Base-by-base conservation (phyloP, 73 alveolate species). In the Paraurostyla sp. region DNA sequence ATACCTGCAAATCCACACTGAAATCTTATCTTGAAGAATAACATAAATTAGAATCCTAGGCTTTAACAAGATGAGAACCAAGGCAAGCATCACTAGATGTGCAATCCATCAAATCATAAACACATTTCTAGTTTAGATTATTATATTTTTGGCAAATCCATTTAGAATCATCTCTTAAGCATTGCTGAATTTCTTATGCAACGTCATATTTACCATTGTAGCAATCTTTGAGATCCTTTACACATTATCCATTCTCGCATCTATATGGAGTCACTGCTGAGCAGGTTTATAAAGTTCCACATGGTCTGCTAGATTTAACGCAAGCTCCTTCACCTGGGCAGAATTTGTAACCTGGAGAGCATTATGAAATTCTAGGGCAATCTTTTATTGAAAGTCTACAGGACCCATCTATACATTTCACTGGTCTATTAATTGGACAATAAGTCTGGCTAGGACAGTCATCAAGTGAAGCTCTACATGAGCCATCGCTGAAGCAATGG, bases 251-350 rank as follows among this genome's bases (percentile, higher is more conserved):
- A 85, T 94, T 96, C 68, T 78, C 93, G 56, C 98, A 94, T 83
- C 91, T 88, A 80, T 56, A 94, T 0, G 96, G 98, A 0, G 94
- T 86, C 36, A 69, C 87, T 57, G 18, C 76, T 6, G 96, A 84
- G 85, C 98, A 94, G 32, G 95, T 92, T 80, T 76, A 78, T 83
- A 80, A 94, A 30, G 93, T 92, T n/a, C 97, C 97, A 83, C 97
- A 92, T 2, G 18, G 22, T 16, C 30, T 52, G 16, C 25, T 18
- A 6, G 71, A 75, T 57, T 89, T 46, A 9, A 86, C 92, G 63
- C 97, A 92, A 83, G 95, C 60, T 41, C 97, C 94, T 65, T 92
- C 97, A n/a, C 87, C 87, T 7, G 87, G 4, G 50, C 87, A 73
- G 48, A 43, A 73, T 27, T 73, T 73, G 71, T 30, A 73, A 0